phyloP scores from a whole-genome alignment of 2,329 filamentous ascomycete species.

The Aspergillus fumigatus region DNA sequence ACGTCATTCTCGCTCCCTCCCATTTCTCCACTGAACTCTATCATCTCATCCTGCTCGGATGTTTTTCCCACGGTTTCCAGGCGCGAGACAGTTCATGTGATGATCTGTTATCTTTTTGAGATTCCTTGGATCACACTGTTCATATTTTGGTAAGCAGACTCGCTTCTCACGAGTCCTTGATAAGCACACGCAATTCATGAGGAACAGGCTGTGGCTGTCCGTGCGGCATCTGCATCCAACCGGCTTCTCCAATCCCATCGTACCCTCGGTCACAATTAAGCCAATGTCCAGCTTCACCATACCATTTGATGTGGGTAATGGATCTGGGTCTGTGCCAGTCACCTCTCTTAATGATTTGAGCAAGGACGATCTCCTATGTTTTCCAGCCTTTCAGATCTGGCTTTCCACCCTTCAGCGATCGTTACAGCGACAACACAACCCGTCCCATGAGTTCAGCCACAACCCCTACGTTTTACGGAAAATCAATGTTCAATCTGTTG shows the following conservation, averaged over 20 bases:
- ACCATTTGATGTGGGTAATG: conserved; percentile 18
- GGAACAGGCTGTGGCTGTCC: conserved; percentile 10
- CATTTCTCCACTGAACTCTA: background rate
- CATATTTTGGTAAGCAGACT: background rate
- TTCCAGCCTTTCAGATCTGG: conserved; percentile 55
- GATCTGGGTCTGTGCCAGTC: conserved; percentile 35
- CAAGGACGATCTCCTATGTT: conserved; percentile 43
- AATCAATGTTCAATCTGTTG: conserved; percentile 52
- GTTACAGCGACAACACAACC: conserved; percentile 42
- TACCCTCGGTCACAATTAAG: conserved; percentile 1
- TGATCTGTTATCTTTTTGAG: background rate
- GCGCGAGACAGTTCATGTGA: background rate
- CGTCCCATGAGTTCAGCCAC: conserved; percentile 48
- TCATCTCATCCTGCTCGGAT: background rate
- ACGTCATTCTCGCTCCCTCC: background rate
- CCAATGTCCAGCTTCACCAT: conserved; percentile 43
- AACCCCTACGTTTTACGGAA: conserved; percentile 48
- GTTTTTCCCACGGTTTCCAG: background rate
- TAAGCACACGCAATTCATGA: background rate
- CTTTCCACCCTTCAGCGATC: conserved; percentile 47
- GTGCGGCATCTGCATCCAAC: conserved; percentile 6
- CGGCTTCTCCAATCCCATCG: background rate
- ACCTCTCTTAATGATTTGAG: conserved; percentile 42
- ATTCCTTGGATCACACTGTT: background rate
- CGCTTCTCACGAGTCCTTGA: background rate